phyloP scores from a whole-genome alignment of 257 asterid genomes.

The Primulina tabacum region DNA sequence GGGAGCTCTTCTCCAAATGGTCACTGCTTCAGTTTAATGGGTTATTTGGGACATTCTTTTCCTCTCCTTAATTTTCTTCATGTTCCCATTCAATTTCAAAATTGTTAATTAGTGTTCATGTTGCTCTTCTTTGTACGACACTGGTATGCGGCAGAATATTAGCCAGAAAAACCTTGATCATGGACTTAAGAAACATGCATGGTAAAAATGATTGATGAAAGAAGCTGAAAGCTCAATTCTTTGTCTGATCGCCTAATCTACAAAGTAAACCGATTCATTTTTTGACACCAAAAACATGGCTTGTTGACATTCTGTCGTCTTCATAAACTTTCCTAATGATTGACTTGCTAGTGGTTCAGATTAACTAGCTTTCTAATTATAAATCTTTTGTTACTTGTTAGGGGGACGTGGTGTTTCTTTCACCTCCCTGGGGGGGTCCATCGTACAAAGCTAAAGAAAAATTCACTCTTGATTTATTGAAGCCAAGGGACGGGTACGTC shows the following conservation, averaged over 20 bases:
- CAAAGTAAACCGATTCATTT: not conserved
- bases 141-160: not conserved
- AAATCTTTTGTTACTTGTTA: conserved; percentile 28
- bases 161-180: not conserved
- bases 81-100: not conserved
- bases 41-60: not conserved
- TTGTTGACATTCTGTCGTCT: not conserved
- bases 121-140: not conserved
- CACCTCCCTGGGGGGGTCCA: conserved; percentile 99
- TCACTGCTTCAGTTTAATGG: not conserved
- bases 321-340: not conserved
- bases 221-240: not conserved
- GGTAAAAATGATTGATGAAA: not conserved
- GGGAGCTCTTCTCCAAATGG: not conserved
- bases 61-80: not conserved
- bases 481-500: conserved; percentile 84
- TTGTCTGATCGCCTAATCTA: not conserved
- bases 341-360: conserved; percentile 16
- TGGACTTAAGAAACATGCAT: not conserved
- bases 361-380: conserved; percentile 24
- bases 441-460: conserved; percentile 48
- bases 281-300: not conserved
- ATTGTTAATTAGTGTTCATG: not conserved
- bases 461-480: conserved; percentile 63
- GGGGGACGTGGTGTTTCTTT: conserved; percentile 85